Evolutionary conservation across 768 basidiomycete genomes (phyloP), one percentile per base, ranked within the genome.

Genomic region (Mrakia frigida): DNA sequence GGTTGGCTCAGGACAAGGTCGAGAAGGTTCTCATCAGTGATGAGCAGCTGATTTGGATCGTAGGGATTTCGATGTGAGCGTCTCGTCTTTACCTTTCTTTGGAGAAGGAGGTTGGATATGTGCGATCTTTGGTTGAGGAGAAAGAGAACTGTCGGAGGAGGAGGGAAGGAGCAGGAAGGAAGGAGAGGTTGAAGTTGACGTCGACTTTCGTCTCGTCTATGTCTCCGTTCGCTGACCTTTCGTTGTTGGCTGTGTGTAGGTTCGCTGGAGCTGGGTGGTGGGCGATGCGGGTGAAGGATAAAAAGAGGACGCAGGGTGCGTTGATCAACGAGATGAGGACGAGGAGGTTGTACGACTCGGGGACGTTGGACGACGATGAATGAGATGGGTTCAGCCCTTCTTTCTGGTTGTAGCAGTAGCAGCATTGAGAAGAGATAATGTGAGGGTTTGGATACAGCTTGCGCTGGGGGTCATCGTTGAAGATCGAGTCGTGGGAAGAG

Each of bases 11-110:
- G 13, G 39, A 39, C 7, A 39, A 25, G 35, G 37, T 39, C 39
- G 65, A 68, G 25, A 68, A 68, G 65, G 65, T 68, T 37, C 35
- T 39, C 65, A 43, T 68, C 39, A 68, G 21, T 11, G 65, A 68
- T 41, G 65, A 68, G 14, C 65, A 68, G 37, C 25, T 68, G 9
- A 23, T 68, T 7, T 68, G 65, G 65, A n/a, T n/a, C 6, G 39
- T 11, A 9, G 65, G 65, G 37, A 43, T 68, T 9, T 11, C 21
- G 6, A 10, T 39, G 65, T 68, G 65, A 68, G 65, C 43, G 6
- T n/a, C 25, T 23, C 25, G 23, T 18, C 11, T 68, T 1, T 6
- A 0, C n/a, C 9, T 13, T n/a, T 16, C 7, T 13, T 23, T 23
- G 7, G 1, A 14, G 23, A 1, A 61, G 18, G 18, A 7, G 2